phyloP scores from a whole-genome alignment of 768 basidiomycete species.

The Xerocomellus amylosporus region DNA sequence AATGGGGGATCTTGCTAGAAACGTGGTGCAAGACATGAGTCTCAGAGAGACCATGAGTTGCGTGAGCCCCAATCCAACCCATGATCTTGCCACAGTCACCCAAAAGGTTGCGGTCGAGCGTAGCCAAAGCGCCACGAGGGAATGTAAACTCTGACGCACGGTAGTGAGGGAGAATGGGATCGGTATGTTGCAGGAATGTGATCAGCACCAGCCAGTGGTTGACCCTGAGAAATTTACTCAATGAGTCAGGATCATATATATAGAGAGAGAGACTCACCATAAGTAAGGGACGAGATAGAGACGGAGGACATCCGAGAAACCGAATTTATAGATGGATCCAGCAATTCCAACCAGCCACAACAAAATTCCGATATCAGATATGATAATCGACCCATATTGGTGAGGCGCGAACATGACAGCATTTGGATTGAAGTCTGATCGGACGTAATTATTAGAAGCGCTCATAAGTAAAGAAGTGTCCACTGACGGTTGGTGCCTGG shows the following conservation, averaged over 20 bases:
- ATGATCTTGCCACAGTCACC: slow-evolving; percentile 76
- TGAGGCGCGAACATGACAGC: slow-evolving; percentile 80
- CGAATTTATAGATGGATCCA: slow-evolving; percentile 55
- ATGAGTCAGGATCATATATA: not conserved
- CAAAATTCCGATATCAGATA: slow-evolving; percentile 80
- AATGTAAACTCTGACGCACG: slow-evolving; percentile 88
- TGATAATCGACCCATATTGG: slow-evolving; percentile 70
- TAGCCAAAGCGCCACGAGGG: slow-evolving; percentile 88
- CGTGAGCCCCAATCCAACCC: slow-evolving; percentile 81
- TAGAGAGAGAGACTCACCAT: slow-evolving; percentile 50
- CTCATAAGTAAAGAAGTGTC: not conserved
- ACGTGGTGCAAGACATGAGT: slow-evolving; percentile 93
- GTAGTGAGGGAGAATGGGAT: slow-evolving; percentile 93
- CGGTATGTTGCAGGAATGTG: slow-evolving; percentile 98
- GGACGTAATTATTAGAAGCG: not conserved
- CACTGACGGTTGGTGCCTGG: slow-evolving; percentile 71
- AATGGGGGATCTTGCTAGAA: slow-evolving; percentile 95
- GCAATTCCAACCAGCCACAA: slow-evolving; percentile 63
- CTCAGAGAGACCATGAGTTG: slow-evolving; percentile 91
- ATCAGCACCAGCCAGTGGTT: slow-evolving; percentile 96
- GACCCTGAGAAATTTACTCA: slow-evolving; percentile 43
- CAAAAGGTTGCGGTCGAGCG: slow-evolving; percentile 80
- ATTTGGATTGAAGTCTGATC: slow-evolving; percentile 69
- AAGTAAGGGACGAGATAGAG: slow-evolving; percentile 91
- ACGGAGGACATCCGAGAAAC: slow-evolving; percentile 70